Base-by-base conservation (phyloP, 164 flowering plant species). In the Magnolia officinalis region DNA sequence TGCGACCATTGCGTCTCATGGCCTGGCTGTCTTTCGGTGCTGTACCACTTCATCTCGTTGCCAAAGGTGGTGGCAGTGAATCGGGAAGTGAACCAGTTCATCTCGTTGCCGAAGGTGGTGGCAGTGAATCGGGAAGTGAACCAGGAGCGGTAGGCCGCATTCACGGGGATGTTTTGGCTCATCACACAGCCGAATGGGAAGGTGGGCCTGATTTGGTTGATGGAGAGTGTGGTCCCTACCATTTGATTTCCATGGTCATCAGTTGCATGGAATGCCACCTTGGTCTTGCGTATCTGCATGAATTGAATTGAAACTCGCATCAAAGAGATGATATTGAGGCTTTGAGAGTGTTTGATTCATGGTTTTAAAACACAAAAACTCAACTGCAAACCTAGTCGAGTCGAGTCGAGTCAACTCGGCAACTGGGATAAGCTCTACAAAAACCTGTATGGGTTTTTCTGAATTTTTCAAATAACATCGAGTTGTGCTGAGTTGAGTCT, bases 31-130 rank as follows among this genome's bases (percentile, higher is more conserved):
- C 14, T 2, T 67, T 93, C 96, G 0, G 80, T 91, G 81, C 75
- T 70, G 82, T 87, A 88, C 98, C 96, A 93, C 59, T 92, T 92
- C 87, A 92, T 83, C 73, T 92, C 97, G 58, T 26, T 77, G 58
- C 90, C 84, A n/a, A 80, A 88, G 83, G 81, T 68, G 21, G 74
- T 71, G 73, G 59, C 82, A 0, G 85, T 89, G 9, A 91, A 91
- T 63, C 93, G 82, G 29, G 85, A 72, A 1, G 84, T 31, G 81
- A 90, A 88, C 96, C 98, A 91, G 13, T 92, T 92, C 87, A 92
- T 83, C 73, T 92, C 95, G 58, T 26, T 77, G 58, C 90, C 84
- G 81, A 93, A 88, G 83, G 81, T 66, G 21, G 74, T 71, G 73
- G 59, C 82, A 0, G 85, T 89, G 9, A 91, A 91, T 63, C 93